Evolutionary conservation across 306 rosid genomes (phyloP).

Genomic region (Spatholobus suberectus): DNA sequence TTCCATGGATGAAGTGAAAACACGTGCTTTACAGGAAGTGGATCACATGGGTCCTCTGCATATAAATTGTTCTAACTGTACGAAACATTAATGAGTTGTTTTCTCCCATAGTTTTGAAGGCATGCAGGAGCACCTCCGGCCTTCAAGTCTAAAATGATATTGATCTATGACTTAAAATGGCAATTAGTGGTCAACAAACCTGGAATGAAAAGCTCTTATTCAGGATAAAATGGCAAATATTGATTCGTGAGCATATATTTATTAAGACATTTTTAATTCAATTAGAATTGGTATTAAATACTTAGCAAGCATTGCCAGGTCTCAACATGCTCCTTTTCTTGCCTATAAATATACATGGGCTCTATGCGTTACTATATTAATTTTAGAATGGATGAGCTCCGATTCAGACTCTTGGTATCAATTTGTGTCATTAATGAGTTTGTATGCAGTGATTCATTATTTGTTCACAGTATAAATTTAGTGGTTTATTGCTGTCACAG

Average conservation of each 20-base stretch:
- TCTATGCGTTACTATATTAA: background rate
- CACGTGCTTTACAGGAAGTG: slow-evolving; percentile 4
- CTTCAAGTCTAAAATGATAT: slow-evolving; percentile 6
- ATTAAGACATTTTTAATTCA: slow-evolving; percentile 15
- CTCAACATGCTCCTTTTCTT: slow-evolving; percentile 9
- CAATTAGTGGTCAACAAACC: no score
- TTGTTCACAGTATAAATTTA: background rate
- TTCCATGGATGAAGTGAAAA: slow-evolving; percentile 32
- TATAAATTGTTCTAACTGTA: background rate
- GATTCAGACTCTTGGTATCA: background rate
- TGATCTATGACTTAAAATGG: background rate
- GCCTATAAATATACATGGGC: background rate
- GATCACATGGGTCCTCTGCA: background rate
- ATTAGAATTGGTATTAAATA: background rate
- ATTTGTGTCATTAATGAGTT: slow-evolving; percentile 14
- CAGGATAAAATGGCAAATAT: background rate
- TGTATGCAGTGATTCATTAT: slow-evolving; percentile 6
- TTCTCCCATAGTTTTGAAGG: slow-evolving; percentile 12
- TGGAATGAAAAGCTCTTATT: no score
- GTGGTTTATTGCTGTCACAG: slow-evolving; percentile 50
- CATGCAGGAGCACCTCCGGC: background rate
- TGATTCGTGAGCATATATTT: slow-evolving; percentile 15
- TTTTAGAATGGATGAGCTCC: background rate
- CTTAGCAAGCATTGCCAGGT: slow-evolving; percentile 10
- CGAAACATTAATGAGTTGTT: slow-evolving; percentile 14